A percentile compares a stretch with the other conserved stretches of the same genome.
Evolutionary conservation across 805 yeast genomes (phyloP).

Genomic region (Cyberlindnera xylosilytica): DNA sequence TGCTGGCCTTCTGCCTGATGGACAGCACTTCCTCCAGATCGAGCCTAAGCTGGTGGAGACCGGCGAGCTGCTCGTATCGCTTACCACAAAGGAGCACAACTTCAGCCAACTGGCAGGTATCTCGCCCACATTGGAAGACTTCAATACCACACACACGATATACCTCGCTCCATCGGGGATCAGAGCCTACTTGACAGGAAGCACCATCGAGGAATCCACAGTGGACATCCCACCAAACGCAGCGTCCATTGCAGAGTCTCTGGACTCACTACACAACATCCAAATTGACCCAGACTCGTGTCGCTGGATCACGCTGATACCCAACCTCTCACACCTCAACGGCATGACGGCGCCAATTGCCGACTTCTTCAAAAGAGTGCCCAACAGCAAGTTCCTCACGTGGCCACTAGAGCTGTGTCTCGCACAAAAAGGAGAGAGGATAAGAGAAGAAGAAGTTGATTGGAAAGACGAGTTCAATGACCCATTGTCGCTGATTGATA

Average conservation of each 20-base stretch:
- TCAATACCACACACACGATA: constrained; percentile 35
- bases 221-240: constrained; percentile 42
- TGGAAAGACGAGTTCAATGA: constrained; percentile 4
- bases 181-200: constrained; percentile 40
- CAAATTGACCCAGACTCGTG: constrained; percentile 15
- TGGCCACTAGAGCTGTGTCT: constrained; percentile 75
- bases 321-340: constrained; percentile 64
- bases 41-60: constrained; percentile 46
- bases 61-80: constrained; percentile 40
- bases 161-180: constrained; percentile 58
- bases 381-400: constrained; percentile 51
- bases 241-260: constrained; percentile 33
- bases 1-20: constrained; percentile 33
- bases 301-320: constrained; percentile 65
- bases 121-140: constrained; percentile 6
- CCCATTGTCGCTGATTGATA: constrained; percentile 36
- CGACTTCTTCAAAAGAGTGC: constrained; percentile 48
- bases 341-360: constrained; percentile 65
- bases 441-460: not conserved
- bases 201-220: constrained; percentile 33
- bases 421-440: constrained; percentile 42
- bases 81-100: constrained; percentile 31
- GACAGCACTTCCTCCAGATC: constrained; percentile 35
- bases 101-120: constrained; percentile 32
- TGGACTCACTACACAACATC: constrained; percentile 35